These are phyloP conservation scores for Talaromyces sp. DNA, from an alignment of 2,329 filamentous ascomycete genomes.

Conservation along the genomic window DNA sequence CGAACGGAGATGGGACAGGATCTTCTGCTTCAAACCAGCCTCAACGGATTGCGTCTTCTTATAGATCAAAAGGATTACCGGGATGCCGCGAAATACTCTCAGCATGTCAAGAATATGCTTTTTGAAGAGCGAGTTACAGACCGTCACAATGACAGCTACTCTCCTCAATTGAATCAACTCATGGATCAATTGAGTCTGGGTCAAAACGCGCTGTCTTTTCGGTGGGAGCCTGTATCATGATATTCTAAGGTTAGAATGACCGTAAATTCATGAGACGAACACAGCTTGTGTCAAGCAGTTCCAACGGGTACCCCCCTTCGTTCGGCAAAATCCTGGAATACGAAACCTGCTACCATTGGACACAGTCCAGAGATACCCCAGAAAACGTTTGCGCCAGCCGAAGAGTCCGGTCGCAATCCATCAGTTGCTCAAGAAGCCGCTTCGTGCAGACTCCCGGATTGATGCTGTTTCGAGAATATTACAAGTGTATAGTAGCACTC, in stretches of 20 bases:
- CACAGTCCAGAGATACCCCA: neutral
- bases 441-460: neutral
- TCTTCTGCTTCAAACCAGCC: slow-evolving; percentile 31
- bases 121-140: slow-evolving; percentile 22
- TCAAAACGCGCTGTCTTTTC: slow-evolving; percentile 9
- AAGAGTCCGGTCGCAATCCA: neutral
- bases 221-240: neutral
- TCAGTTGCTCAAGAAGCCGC: neutral
- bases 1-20: slow-evolving; percentile 22
- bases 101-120: slow-evolving; percentile 30
- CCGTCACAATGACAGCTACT: slow-evolving; percentile 19
- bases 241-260: neutral
- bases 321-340: neutral
- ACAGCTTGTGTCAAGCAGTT: neutral
- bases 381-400: neutral
- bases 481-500: neutral
- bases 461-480: neutral
- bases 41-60: slow-evolving; percentile 38
- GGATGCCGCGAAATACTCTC: slow-evolving; percentile 30
- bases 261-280: neutral
- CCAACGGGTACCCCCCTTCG: neutral
- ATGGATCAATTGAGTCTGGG: slow-evolving; percentile 26
- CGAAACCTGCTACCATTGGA: neutral
- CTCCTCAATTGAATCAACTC: slow-evolving; percentile 25
- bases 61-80: slow-evolving; percentile 30